Base-by-base conservation (phyloP, 2,329 filamentous ascomycete genomes). In the Sporothrix dimorphospora region DNA sequence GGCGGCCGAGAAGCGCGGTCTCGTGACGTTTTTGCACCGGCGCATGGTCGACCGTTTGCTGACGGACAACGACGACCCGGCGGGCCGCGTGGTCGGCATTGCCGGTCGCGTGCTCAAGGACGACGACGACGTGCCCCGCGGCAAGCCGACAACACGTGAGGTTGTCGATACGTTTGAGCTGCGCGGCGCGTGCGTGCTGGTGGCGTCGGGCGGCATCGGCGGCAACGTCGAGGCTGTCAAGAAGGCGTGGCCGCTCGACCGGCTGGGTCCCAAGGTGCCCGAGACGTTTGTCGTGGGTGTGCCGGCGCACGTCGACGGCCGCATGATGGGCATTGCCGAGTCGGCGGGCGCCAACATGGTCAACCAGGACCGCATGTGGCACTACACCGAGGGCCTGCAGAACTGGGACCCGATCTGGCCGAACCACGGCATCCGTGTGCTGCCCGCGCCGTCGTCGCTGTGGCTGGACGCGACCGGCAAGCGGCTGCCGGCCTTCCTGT, bases 341-440 rank as follows among this genome's bases (percentile, higher is more conserved):
- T 70, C 76, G 0, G 83, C 81, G 1, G 88, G 88, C 9, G 88
- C 86, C 1, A 81, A 83, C 72, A 76, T 89, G 73, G 82, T 90
- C 80, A 90, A 90, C 79, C 83, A 85, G 66, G 88, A 90, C 76
- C 81, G 88, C 57, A 90, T 90, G 88, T 90, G 88, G 88, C 88
- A 90, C 78, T 90, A 90, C 77, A 90, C 87, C 12, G 88, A 90
- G 76, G 88, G 88, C 0, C 78, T 90, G 12, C 81, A 84, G 70
- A 90, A 90, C 77, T 90, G 88, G 88, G 80, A 89, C 71, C 82
- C 87, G 4, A 89, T 90, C 78, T 90, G 88, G 88, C 88, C 87
- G 0, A 73, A 76, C 16, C 88, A 90, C 75, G 88, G 88, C 24
- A 90, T 90, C 74, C 86, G 88, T 45, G 83, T 90, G 2, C 80